Base-by-base conservation (phyloP, 306 rosid species). In the Dryas alaskensis region DNA sequence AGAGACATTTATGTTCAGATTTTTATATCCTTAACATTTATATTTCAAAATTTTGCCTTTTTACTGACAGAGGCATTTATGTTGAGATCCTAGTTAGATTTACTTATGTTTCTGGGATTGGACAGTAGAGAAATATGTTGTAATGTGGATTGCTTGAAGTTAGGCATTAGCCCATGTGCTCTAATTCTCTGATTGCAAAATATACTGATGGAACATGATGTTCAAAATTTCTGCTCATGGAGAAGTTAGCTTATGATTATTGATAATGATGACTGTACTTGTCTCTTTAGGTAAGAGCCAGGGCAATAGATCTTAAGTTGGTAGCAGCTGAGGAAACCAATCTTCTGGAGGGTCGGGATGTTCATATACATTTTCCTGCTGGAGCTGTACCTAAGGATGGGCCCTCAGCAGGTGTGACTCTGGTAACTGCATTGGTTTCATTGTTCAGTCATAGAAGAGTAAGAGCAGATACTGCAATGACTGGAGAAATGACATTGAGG, bases 321-420 rank as follows among this genome's bases (percentile, higher is more conserved):
- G 89, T 89, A 83, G 82, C 91, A 73, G 80, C 87, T 43, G 88
- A 82, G 71, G 89, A 80, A 72, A 65, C 84, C 72, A 91, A 76
- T 83, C 82, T 94, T 74, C 78, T 94, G 90, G 91, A 94, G 74
- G 96, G 89, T 54, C 94, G 95, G 45, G 99, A 94, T 73, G 58
- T 94, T 86, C 99, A 94, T 78, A 89, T 94, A 78, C 99, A 94
- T 82, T 94, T 94, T 84, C 99, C 99, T 43, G 97, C 99, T 6
- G 99, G 99, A 46, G 97, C 99, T 74, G 90, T 92, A 69, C 97
- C 99, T 22, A 94, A 94, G 83, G 99, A 94, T 84, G 99, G 99
- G 73, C 99, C 99, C 61, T 94, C 99, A 7, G 99, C 99, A 13
- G 99, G 99, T 57, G 99, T 94, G 87, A 94, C 99, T 73, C 85